Evolutionary conservation across 306 rosid species (phyloP).

Genomic region (Medicago arabica): DNA sequence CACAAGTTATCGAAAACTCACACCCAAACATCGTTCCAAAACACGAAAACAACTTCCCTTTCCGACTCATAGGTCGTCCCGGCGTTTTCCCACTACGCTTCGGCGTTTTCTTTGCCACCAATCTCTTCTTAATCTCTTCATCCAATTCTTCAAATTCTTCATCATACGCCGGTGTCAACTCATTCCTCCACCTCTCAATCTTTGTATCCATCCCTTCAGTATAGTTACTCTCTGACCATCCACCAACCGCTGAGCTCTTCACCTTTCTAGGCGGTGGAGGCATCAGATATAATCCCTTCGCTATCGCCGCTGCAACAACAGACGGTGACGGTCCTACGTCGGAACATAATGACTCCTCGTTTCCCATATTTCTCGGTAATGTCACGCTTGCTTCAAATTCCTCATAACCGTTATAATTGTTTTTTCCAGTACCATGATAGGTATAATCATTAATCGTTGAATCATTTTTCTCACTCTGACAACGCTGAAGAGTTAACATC

Average conservation of each 20-base stretch:
- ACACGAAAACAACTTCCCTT: slow-evolving; percentile 61
- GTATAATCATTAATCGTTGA: slow-evolving; percentile 35
- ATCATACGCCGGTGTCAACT: slow-evolving; percentile 61
- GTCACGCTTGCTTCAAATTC: slow-evolving; percentile 35
- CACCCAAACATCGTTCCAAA: slow-evolving; percentile 68
- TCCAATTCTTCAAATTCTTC: slow-evolving; percentile 16
- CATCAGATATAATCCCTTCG: slow-evolving; percentile 55
- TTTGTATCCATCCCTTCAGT: slow-evolving; percentile 69
- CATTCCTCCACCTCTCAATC: slow-evolving; percentile 74
- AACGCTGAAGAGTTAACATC: slow-evolving; percentile 42
- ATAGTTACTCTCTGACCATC: slow-evolving; percentile 60
- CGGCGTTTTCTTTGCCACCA: background rate
- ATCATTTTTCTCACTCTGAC: slow-evolving; percentile 50
- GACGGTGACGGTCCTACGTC: slow-evolving; percentile 78
- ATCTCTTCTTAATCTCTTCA: background rate
- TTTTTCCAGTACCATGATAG: slow-evolving; percentile 9
- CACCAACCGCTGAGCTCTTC: slow-evolving; percentile 53
- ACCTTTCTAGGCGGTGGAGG: background rate
- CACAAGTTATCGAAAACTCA: slow-evolving; percentile 69
- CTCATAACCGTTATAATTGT: background rate
- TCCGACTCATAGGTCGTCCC: background rate
- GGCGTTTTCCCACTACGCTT: background rate
- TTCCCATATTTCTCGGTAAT: slow-evolving; percentile 6
- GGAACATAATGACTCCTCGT: slow-evolving; percentile 57
- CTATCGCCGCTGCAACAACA: slow-evolving; percentile 75